Conservation (phyloP, 1,139 yeast species). For the Geotrichum citri-aurantii region DNA sequence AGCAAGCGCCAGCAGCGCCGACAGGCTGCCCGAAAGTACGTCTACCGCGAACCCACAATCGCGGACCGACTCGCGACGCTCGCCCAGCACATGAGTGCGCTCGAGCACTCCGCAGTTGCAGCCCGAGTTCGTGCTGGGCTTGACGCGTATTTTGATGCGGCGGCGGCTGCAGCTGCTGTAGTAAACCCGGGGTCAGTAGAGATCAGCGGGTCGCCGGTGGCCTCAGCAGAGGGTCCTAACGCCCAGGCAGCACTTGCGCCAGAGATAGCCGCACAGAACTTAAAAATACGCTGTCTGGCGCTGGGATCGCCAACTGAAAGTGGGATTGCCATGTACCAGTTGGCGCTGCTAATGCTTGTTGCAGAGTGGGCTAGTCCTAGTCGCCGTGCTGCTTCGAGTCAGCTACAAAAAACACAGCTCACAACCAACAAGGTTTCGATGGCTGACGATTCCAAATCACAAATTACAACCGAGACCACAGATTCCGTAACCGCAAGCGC, state of each 20-base stretch:
- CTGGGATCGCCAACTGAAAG: slow-evolving; percentile 61
- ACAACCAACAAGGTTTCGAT: not conserved
- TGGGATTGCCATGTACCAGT: slow-evolving; percentile 56
- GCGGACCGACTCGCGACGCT: not conserved
- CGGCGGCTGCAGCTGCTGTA: not conserved
- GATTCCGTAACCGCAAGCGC: not conserved
- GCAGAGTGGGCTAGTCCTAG: slow-evolving; percentile 20
- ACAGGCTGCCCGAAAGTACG: not conserved
- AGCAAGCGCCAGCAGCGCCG: not conserved
- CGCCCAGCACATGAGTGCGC: not conserved
- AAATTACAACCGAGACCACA: not conserved
- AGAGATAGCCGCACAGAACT: not conserved
- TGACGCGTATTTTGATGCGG: not conserved
- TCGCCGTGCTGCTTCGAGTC: not conserved
- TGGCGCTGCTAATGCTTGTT: slow-evolving; percentile 49
- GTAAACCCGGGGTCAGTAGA: not conserved
- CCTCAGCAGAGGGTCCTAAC: not conserved
- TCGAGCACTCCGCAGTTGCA: not conserved
- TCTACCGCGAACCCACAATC: not conserved
- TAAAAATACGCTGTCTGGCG: slow-evolving; percentile 57
- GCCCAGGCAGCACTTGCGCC: not conserved
- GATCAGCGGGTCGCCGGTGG: not conserved
- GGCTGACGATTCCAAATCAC: not conserved
- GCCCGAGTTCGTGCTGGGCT: not conserved
- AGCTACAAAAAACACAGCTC: not conserved